Evolutionary conservation across 139 green algal species (phyloP), one percentile per base, ranked within the genome.

Genomic region (Yamagishiella unicocca): DNA sequence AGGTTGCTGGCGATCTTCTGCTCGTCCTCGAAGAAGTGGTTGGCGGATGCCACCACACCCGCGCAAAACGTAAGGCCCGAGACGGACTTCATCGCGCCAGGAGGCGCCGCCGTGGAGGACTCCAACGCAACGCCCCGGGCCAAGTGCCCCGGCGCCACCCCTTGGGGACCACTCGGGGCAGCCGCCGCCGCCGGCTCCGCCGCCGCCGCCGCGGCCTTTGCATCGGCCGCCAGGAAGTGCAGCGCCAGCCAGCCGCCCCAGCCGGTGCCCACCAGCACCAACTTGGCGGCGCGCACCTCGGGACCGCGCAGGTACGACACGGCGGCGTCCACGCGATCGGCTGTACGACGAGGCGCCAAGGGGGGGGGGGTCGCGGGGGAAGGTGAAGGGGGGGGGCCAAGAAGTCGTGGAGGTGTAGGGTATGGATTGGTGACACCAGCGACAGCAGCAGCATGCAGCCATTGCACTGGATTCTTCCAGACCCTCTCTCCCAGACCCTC

Each of bases 11-110:
- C 46, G 54, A 72, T 17, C 35, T 25, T 14, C 35, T 72, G 24
- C 53, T 83, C 76, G 54, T 83, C 76, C 25, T 35, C 54, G 25
- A 83, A 83, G 0, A 83, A 72, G 50, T 83, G 76, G 54, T 35
- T 54, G 35, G 76, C 53, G 6, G 45, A 53, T 31, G 21, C 76
- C 24, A 72, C 25, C 74, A 82, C 24, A 2, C 31, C 74, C 27
- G 43, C 42, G 1, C 22, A 58, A 40, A 78, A 78, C 4, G 37
- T 31, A 38, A 78, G 70, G 29, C 38, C 38, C 38, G 33, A n/a
- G n/a, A n/a, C n/a, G n/a, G n/a, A n/a, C n/a, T n/a, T n/a, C n/a
- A n/a, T n/a, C n/a, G n/a, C n/a, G n/a, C n/a, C n/a, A n/a, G n/a
- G n/a, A n/a, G n/a, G n/a, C n/a, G n/a, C n/a, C n/a, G n/a, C n/a